phyloP scores from a whole-genome alignment of 1,284 basidiomycete genomes.

The Schizophyllum commune region DNA sequence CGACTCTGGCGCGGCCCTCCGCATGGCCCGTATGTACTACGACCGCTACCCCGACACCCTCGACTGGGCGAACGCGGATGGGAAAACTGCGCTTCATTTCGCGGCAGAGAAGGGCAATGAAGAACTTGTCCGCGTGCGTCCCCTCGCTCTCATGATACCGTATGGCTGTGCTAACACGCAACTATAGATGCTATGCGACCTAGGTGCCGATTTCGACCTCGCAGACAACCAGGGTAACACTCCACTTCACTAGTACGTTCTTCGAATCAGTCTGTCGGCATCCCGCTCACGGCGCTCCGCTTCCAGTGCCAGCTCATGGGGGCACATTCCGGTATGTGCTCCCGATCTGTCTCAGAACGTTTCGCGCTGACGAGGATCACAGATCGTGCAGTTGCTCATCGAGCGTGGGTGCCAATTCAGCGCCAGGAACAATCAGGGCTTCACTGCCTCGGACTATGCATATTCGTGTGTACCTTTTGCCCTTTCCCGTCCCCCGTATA shows the following conservation, averaged over 20 bases:
- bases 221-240: constrained; percentile 90
- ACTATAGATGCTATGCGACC: constrained; percentile 75
- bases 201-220: constrained; percentile 82
- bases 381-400: constrained; percentile 83
- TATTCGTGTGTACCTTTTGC: constrained; percentile 62
- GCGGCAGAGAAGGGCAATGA: constrained; percentile 86
- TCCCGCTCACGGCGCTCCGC: constrained; percentile 7
- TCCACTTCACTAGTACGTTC: constrained; percentile 81
- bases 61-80: constrained; percentile 85
- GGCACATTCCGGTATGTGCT: constrained; percentile 61
- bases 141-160: constrained; percentile 3
- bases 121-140: constrained; percentile 72
- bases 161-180: constrained; percentile 14
- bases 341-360: constrained; percentile 1
- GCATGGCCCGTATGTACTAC: constrained; percentile 76
- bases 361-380: constrained; percentile 12
- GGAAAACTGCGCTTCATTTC: constrained; percentile 85
- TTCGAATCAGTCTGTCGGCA: constrained; percentile 2
- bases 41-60: constrained; percentile 78
- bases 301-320: constrained; percentile 76
- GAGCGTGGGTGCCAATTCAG: constrained; percentile 81
- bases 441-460: constrained; percentile 87
- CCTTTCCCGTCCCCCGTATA: constrained; percentile 8
- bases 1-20: constrained; percentile 49
- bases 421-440: constrained; percentile 83